A percentile compares a stretch with the other conserved stretches of the same genome.
Conservation (phyloP, 768 basidiomycete genomes). For the Boletus huronensis region DNA sequence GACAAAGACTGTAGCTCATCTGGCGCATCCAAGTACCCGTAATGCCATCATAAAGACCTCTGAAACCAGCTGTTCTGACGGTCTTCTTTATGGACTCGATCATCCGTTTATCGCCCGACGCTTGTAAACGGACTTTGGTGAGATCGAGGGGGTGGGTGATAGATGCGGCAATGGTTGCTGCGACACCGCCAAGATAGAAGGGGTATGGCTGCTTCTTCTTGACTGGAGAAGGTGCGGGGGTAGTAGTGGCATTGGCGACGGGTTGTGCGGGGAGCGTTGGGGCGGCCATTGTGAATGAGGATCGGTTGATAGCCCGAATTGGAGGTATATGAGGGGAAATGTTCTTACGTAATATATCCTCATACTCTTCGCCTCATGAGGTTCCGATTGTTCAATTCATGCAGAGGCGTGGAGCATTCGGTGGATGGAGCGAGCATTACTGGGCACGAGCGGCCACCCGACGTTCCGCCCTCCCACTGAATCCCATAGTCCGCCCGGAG, state of each 20-base stretch:
- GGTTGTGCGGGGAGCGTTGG: conserved; percentile 8
- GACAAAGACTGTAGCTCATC: conserved; percentile 88
- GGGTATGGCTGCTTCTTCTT: conserved; percentile 72
- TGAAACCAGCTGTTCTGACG: conserved; percentile 65
- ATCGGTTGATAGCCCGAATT: background rate
- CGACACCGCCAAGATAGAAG: conserved; percentile 84
- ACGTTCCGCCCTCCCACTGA: background rate
- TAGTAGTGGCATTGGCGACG: conserved; percentile 5
- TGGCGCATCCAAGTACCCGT: conserved; percentile 87
- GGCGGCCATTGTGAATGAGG: conserved; percentile 15
- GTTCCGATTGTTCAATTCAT: too few species aligned
- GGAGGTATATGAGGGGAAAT: conserved; percentile 10
- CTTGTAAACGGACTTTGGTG: conserved; percentile 89
- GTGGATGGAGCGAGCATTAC: background rate
- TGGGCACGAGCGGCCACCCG: background rate
- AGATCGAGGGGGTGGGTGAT: conserved; percentile 86
- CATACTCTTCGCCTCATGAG: too few species aligned
- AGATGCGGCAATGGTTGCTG: conserved; percentile 85
- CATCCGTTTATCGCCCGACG: conserved; percentile 91
- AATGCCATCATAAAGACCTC: conserved; percentile 82
- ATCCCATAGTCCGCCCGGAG: background rate
- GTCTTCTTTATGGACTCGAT: conserved; percentile 80
- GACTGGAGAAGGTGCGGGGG: conserved; percentile 2
- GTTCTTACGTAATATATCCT: conserved; percentile 13
- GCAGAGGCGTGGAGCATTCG: background rate